A percentile compares a stretch with the other conserved stretches of the same genome.
Evolutionary conservation across 2,329 filamentous ascomycete species (phyloP).

Genomic region (Neoarthrinium moseri): DNA sequence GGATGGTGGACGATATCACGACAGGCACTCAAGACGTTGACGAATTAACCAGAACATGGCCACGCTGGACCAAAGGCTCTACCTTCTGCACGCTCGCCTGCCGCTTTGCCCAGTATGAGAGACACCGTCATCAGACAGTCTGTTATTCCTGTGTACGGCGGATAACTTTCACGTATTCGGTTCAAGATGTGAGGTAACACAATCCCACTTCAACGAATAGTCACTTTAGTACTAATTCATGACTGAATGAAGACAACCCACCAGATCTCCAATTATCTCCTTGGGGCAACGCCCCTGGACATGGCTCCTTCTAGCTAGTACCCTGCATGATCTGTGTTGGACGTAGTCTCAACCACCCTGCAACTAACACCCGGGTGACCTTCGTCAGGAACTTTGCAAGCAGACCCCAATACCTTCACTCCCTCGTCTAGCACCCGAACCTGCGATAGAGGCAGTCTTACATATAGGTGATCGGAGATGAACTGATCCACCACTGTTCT

Average conservation of each 20-base stretch:
- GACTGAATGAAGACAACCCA: no score
- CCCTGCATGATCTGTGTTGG: no score
- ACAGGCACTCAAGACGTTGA: slow-evolving; percentile 17
- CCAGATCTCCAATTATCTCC: no score
- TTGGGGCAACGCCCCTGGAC: no score
- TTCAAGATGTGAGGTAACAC: not conserved
- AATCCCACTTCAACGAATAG: no score
- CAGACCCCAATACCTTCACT: not conserved
- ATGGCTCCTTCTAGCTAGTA: no score
- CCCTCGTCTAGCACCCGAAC: not conserved
- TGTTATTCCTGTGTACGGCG: no score
- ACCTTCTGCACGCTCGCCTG: not conserved
- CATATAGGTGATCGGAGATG: not conserved
- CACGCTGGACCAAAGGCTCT: not conserved
- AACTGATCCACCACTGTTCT: slow-evolving; percentile 9
- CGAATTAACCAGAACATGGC: no score
- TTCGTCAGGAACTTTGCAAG: no score
- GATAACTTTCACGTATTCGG: not conserved
- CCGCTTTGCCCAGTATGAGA: no score
- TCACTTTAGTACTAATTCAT: not conserved
- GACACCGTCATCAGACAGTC: no score
- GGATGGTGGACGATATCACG: slow-evolving; percentile 19
- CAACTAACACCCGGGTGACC: not conserved
- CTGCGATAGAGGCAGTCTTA: not conserved
- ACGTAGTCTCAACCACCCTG: not conserved